phyloP scores from a whole-genome alignment of 768 basidiomycete genomes.

The Suillus fuscotomentosus region DNA sequence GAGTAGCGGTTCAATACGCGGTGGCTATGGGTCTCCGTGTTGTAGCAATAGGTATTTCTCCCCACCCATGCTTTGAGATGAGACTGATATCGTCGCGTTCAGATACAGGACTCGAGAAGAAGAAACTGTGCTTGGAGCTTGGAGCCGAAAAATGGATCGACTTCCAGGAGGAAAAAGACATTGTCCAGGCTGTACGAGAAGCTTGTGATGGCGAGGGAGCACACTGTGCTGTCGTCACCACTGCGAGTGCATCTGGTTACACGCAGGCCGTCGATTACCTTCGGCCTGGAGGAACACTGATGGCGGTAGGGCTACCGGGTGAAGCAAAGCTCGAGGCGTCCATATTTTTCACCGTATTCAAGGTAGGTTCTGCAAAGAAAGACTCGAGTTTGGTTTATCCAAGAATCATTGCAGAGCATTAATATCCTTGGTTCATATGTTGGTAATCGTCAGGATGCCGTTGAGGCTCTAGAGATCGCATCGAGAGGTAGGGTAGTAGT shows the following conservation, averaged over 20 bases:
- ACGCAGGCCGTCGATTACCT: constrained; percentile 72
- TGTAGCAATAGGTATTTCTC: constrained; percentile 59
- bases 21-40: constrained; percentile 74
- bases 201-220: constrained; percentile 69
- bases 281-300: constrained; percentile 66
- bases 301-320: constrained; percentile 76
- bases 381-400: constrained; percentile 6
- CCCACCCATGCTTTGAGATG: not conserved
- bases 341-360: constrained; percentile 72
- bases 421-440: constrained; percentile 38
- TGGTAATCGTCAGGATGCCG: constrained; percentile 81
- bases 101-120: constrained; percentile 78
- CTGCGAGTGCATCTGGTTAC: constrained; percentile 44
- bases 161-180: constrained; percentile 64
- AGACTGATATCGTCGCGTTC: constrained; percentile 3
- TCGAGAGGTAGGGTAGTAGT: constrained; percentile 68
- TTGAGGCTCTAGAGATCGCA: constrained; percentile 79
- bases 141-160: constrained; percentile 82
- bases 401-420: constrained; percentile 19
- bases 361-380: constrained; percentile 39
- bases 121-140: constrained; percentile 53
- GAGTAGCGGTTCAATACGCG: constrained; percentile 77
- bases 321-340: constrained; percentile 56
- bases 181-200: constrained; percentile 62
- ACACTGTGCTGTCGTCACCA: constrained; percentile 65